A percentile compares a stretch with the other conserved stretches of the same genome.
phyloP scores from a whole-genome alignment of 768 basidiomycete species.

The Termitomyces heimii region DNA sequence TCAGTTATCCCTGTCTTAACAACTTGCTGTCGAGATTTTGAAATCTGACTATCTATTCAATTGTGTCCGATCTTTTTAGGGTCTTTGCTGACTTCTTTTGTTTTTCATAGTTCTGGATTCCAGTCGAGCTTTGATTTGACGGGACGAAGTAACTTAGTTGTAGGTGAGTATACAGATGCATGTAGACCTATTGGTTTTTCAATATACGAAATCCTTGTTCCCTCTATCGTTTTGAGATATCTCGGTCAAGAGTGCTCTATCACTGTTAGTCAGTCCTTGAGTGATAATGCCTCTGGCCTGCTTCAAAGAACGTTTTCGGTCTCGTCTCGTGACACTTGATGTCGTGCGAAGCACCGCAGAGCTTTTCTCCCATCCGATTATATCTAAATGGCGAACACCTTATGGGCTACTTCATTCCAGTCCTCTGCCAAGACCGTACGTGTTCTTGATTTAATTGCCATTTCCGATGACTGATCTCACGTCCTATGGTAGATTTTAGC shows the following conservation, averaged over 20 bases:
- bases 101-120: not conserved
- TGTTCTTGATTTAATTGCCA: conserved; percentile 3
- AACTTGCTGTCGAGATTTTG: conserved; percentile 22
- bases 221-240: not conserved
- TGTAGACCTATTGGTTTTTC: not conserved
- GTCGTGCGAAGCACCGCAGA: not conserved
- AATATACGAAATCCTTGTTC: not conserved
- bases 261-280: not conserved
- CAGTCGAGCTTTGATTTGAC: not conserved
- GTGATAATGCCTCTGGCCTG: not conserved
- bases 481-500: conserved; percentile 34
- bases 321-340: not conserved
- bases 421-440: conserved; percentile 43
- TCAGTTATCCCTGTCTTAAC: conserved; percentile 31
- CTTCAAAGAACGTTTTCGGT: not conserved
- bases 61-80: not conserved
- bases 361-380: not conserved
- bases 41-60: conserved; percentile 23
- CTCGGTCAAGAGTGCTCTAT: not conserved
- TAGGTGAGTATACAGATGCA: not conserved
- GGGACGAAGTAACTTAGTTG: not conserved
- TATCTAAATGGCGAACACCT: conserved; percentile 39
- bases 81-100: not conserved
- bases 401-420: conserved; percentile 46
- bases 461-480: not conserved